Base-by-base conservation (phyloP, 768 basidiomycete genomes). In the Pholiota microspora region DNA sequence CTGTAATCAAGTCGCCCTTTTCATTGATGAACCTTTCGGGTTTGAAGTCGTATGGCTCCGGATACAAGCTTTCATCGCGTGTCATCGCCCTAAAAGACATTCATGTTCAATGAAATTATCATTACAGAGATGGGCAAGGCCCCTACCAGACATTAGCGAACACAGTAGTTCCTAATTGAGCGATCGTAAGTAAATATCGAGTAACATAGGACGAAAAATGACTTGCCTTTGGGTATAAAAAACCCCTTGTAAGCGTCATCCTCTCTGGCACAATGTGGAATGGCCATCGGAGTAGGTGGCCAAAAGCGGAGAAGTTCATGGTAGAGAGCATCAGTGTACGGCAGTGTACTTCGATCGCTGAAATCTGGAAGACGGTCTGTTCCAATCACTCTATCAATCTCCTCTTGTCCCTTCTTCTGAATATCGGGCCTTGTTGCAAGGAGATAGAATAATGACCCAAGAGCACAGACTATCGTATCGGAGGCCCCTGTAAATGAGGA, bases 351-450 rank as follows among this genome's bases (percentile, higher is more conserved):
- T 8, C 64, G 53, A 57, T 73, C 72, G 7, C 61, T 59, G 32
- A 69, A 64, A 1, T 51, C 58, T 0, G 71, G 70, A 2, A 74
- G 59, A 1, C 72, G 65, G 7, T 65, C 59, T 2, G 27, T 24
- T 1, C 74, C 73, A 13, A 73, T 53, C 2, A 72, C 64, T 0
- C 57, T 49, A 52, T 75, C 72, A 10, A 75, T 63, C 49, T 75
- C 73, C 2, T 32, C 62, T 53, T 71, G 73, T 2, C 70, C 73
- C 53, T 67, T 68, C n/a, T 46, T 53, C 53, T 71, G 71, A 0
- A 67, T 59, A 1, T 72, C 64, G 0, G 72, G 71, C 51, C 69
- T 51, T n/a, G 54, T 54, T 6, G 64, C 47, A 61, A 73, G 64
- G 10, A 66, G 62, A 18, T 70, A 60, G 25, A 74, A 45, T 58